A percentile compares a stretch with the other conserved stretches of the same genome.
phyloP scores from a whole-genome alignment of 768 basidiomycete genomes.

The Kwoniella heveanensis region DNA sequence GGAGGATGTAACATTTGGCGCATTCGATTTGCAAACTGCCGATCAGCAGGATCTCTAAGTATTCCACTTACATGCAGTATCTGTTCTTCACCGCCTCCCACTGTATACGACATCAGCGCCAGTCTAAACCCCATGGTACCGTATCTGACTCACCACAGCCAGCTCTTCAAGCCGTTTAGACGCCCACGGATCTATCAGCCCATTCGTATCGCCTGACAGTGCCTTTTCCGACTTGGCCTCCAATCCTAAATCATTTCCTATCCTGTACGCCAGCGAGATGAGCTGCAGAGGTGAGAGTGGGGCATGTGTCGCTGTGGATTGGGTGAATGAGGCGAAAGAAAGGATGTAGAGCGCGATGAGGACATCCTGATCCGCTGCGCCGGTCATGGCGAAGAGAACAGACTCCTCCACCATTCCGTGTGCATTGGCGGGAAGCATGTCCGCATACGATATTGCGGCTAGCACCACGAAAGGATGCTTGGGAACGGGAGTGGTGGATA shows the following conservation, averaged over 20 bases:
- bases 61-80: slow-evolving; percentile 15
- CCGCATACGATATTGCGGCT: slow-evolving; percentile 24
- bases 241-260: slow-evolving; percentile 28
- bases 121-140: not conserved
- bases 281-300: slow-evolving; percentile 22
- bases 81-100: slow-evolving; percentile 19
- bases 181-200: not conserved
- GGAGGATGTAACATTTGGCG: slow-evolving; percentile 2
- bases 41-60: not conserved
- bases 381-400: slow-evolving; percentile 20
- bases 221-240: slow-evolving; percentile 10
- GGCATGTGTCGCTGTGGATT: not conserved
- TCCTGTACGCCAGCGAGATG: slow-evolving; percentile 29
- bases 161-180: slow-evolving; percentile 5
- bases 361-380: slow-evolving; percentile 22
- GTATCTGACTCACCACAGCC: slow-evolving; percentile 1
- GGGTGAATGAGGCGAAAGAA: slow-evolving; percentile 16
- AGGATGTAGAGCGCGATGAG: slow-evolving; percentile 35
- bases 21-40: slow-evolving; percentile 10
- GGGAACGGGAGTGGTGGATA: slow-evolving; percentile 27
- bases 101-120: not conserved
- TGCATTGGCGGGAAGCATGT: not conserved
- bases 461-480: slow-evolving; percentile 33
- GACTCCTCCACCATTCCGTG: slow-evolving; percentile 26
- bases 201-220: not conserved